Evolutionary conservation across 345 rosid genomes (phyloP).

Genomic region (Cardamine occulta): DNA sequence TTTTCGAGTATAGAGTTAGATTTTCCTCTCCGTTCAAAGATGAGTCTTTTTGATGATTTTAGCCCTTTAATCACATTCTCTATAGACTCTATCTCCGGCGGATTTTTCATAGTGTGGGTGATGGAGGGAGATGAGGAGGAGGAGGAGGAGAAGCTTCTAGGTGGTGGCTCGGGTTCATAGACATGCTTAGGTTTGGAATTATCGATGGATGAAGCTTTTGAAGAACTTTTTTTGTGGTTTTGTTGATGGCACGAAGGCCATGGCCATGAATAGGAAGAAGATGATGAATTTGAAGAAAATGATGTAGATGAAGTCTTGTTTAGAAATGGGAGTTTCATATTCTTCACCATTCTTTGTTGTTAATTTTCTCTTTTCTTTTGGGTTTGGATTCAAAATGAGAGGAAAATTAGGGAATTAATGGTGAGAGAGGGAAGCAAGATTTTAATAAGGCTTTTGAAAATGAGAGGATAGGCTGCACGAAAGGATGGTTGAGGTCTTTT

Average conservation of each 20-base stretch:
- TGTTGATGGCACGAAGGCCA: constrained; percentile 47
- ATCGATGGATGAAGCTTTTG: constrained; percentile 53
- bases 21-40: constrained; percentile 64
- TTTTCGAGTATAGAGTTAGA: constrained; percentile 72
- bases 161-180: constrained; percentile 56
- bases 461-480: not conserved
- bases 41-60: constrained; percentile 70
- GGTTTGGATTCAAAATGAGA: constrained; percentile 1
- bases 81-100: constrained; percentile 41
- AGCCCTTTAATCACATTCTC: constrained; percentile 63
- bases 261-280: constrained; percentile 24
- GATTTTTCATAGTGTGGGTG: constrained; percentile 4
- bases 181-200: constrained; percentile 42
- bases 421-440: not conserved
- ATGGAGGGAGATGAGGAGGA: constrained; percentile 44
- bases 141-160: constrained; percentile 61
- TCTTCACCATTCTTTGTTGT: constrained; percentile 31
- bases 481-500: constrained; percentile 26
- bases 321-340: constrained; percentile 51
- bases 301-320: constrained; percentile 34
- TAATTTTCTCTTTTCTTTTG: constrained; percentile 9
- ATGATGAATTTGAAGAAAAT: constrained; percentile 32
- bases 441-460: constrained; percentile 40
- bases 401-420: not conserved
- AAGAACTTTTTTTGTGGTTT: constrained; percentile 31